phyloP scores from a whole-genome alignment of 164 flowering plant species.

The Piper betle region DNA sequence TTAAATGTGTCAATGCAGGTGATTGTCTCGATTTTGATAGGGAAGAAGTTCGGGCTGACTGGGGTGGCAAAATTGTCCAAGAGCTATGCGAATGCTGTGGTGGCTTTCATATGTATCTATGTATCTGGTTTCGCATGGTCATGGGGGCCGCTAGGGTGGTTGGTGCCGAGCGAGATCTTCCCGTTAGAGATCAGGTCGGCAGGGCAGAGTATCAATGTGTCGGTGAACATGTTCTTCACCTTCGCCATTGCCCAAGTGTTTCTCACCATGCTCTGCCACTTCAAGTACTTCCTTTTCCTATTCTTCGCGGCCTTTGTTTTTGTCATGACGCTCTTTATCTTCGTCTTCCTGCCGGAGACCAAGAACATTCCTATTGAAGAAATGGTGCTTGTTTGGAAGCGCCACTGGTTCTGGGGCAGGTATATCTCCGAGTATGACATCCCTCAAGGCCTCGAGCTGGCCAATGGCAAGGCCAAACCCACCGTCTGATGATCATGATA shows the following conservation, averaged over 20 bases:
- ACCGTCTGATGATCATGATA: background rate
- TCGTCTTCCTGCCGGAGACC: slow-evolving; percentile 18
- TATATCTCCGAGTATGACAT: slow-evolving; percentile 12
- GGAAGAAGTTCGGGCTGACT: slow-evolving; percentile 10
- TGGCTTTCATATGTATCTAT: slow-evolving; percentile 16
- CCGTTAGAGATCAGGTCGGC: slow-evolving; percentile 24
- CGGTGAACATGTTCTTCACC: slow-evolving; percentile 20
- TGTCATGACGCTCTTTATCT: slow-evolving; percentile 15
- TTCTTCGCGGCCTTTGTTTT: slow-evolving; percentile 16
- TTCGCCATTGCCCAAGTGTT: slow-evolving; percentile 16
- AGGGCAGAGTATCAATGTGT: slow-evolving; percentile 20
- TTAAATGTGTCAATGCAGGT: slow-evolving; percentile 1
- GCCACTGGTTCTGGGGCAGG: slow-evolving; percentile 19
- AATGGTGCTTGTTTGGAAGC: slow-evolving; percentile 16
- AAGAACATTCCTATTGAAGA: slow-evolving; percentile 23
- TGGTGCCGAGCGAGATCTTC: slow-evolving; percentile 25
- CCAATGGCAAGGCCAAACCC: background rate
- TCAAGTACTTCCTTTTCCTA: slow-evolving; percentile 20
- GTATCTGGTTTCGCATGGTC: slow-evolving; percentile 23
- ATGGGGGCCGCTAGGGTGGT: slow-evolving; percentile 26
- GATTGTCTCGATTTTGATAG: slow-evolving; percentile 9
- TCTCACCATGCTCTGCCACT: slow-evolving; percentile 19
- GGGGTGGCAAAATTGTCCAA: slow-evolving; percentile 14
- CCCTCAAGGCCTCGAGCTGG: slow-evolving; percentile 1
- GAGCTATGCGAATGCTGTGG: slow-evolving; percentile 5